Base-by-base conservation (phyloP, 306 rosid genomes). In the Inga laurina region DNA sequence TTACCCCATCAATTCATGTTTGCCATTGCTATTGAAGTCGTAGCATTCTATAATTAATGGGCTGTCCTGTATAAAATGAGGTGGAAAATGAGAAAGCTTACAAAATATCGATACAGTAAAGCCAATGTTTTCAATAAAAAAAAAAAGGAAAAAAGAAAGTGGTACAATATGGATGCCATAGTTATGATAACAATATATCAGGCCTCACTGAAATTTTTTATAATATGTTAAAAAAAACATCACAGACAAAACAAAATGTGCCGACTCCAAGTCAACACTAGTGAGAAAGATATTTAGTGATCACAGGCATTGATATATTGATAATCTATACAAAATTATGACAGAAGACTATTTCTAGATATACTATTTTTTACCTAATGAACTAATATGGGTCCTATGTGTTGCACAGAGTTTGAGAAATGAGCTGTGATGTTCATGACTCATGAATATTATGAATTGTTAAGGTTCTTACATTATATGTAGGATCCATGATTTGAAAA, bases 1-100 rank as follows among this genome's bases (percentile, higher is more conserved):
- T 85, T 91, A 91, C 97, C 97, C 97, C 77, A 93, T 85, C 84
- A 89, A 84, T 85, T 93, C 94, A 86, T 91, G 97, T 70, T 91
- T 91, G 57, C 97, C 97, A 68, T 87, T 93, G 90, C 80, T 91
- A 74, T 93, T 90, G 86, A 89, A 93, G 87, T 93, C 90, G 82
- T 82, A 93, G 85, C 96, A 93, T 86, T 93, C 96, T 61, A 93
- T 89, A 79, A 91, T 78, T 74, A 93, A 84, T 45, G 94, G 92
- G 72, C 76, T 85, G 68, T 93, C 97, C 97, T 93, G 94, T 84
- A 82, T 73, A 89, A 75, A 71, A 41, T 57, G 44, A 76, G 37
- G 69, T 79, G 78, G 30, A 70, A 87, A 74, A 84, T 83, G 75
- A 84, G 80, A 88, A 76, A 74, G 46, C 24, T 21, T 82, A 54